Evolutionary conservation across 805 yeast genomes (phyloP), one percentile per base, ranked within the genome.

Genomic region (Pichia californica): DNA sequence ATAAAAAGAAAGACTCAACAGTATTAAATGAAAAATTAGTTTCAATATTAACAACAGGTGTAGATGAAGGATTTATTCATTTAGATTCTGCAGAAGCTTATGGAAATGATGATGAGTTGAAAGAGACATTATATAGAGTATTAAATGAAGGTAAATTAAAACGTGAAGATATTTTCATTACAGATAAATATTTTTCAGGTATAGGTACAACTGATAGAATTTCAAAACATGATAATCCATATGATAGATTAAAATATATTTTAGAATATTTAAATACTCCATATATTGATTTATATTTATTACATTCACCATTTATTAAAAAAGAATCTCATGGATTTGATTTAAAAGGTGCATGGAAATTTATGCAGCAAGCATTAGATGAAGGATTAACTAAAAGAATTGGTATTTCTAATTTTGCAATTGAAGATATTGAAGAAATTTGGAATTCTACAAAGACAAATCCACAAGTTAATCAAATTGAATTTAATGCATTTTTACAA

Each of bases 381-480:
- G 70, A 69, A 36, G 88, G 88, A 3, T 41, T 59, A 4, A 81
- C 77, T 14, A 73, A 74, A 51, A 68, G 75, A 50, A 79, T 83
- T 48, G 91, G 91, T 13, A 78, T 79, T 16, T 81, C 88, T 15
- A 83, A 83, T 59, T 82, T 79, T 52, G 62, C 74, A 16, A 67
- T 67, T n/a, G 65, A 61, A 6, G 74, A 77, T 50, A 55, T 81
- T 41, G 64, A 80, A 48, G 59, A 51, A 23, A 59, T 76, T 16
- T 54, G 73, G 36, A 54, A 60, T 19, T 58, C 58, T 35, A 73
- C 78, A 8, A 64, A 67, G 31, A 58, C 58, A 40, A 69, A 66
- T 47, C 87, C 87, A 4, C 69, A 64, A 46, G 78, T 81, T 27
- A 74, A 82, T 54, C 89, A 83, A 61, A 77, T 83, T 48, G 89